Evolutionary conservation across 305 asterid genomes (phyloP).

Genomic region (Rubia peregrina): DNA sequence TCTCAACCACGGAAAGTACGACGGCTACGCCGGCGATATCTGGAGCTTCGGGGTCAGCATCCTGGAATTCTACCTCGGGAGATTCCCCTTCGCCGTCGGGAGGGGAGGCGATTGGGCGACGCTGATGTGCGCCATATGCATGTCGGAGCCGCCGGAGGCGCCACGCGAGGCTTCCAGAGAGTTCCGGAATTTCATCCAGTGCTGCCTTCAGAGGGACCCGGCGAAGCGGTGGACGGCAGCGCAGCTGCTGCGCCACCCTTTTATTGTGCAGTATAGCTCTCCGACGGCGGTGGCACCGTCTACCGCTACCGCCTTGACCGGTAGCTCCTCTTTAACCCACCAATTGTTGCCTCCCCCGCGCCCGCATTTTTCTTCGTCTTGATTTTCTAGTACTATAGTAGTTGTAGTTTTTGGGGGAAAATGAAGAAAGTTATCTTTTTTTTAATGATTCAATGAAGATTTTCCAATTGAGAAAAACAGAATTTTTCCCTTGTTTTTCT

Average conservation of each 20-base stretch:
- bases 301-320: not conserved
- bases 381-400: not conserved
- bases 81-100: conserved; percentile 60
- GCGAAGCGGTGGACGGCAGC: conserved; percentile 55
- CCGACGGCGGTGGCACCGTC: conserved; percentile 15
- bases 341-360: conserved; percentile 67
- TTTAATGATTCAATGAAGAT: conserved; percentile 3
- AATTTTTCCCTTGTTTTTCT: conserved; percentile 14
- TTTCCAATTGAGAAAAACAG: conserved; percentile 3
- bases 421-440: conserved; percentile 3
- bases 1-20: conserved; percentile 71
- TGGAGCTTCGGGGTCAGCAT: conserved; percentile 95
- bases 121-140: conserved; percentile 77
- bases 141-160: conserved; percentile 87
- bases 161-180: conserved; percentile 57
- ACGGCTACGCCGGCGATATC: conserved; percentile 86
- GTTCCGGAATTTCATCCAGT: conserved; percentile 62
- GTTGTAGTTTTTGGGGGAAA: not conserved
- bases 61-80: conserved; percentile 76
- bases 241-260: conserved; percentile 66
- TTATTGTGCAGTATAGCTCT: conserved; percentile 47
- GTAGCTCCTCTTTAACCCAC: conserved; percentile 39
- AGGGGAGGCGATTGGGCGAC: conserved; percentile 90
- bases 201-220: conserved; percentile 79
- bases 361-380: conserved; percentile 55